phyloP scores from a whole-genome alignment of 2,329 filamentous ascomycete species.

The Proliferodiscus dingleyae region DNA sequence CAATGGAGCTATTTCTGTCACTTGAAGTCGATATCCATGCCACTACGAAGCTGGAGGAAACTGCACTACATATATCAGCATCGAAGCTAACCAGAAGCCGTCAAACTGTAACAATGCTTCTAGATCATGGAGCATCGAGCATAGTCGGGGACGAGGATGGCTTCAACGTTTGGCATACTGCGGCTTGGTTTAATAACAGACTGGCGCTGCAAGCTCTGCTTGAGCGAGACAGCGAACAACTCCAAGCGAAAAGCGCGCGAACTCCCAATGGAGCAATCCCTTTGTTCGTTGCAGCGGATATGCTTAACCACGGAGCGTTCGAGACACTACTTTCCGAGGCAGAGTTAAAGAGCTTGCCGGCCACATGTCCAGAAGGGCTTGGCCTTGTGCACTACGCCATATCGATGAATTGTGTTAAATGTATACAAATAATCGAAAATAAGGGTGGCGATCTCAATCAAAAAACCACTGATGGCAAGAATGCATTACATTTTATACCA shows the following conservation, averaged over 20 bases:
- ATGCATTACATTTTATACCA: background rate
- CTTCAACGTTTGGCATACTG: background rate
- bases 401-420: background rate
- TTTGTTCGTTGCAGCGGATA: background rate
- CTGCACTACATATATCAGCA: background rate
- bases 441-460: background rate
- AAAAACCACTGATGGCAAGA: background rate
- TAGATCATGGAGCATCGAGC: background rate
- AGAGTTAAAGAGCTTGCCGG: background rate
- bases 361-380: background rate
- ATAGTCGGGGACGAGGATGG: background rate
- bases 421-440: background rate
- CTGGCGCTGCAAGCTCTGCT: background rate
- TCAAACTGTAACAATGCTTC: background rate
- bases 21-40: background rate
- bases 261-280: background rate
- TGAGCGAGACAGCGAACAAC: too few species aligned
- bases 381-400: background rate
- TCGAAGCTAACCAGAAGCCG: background rate
- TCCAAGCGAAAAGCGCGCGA: background rate
- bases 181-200: background rate
- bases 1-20: background rate
- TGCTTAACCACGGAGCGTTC: background rate
- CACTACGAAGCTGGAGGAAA: background rate
- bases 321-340: background rate